Evolutionary conservation across 1,284 basidiomycete genomes (phyloP).

Genomic region (Sporisorium graminicola): DNA sequence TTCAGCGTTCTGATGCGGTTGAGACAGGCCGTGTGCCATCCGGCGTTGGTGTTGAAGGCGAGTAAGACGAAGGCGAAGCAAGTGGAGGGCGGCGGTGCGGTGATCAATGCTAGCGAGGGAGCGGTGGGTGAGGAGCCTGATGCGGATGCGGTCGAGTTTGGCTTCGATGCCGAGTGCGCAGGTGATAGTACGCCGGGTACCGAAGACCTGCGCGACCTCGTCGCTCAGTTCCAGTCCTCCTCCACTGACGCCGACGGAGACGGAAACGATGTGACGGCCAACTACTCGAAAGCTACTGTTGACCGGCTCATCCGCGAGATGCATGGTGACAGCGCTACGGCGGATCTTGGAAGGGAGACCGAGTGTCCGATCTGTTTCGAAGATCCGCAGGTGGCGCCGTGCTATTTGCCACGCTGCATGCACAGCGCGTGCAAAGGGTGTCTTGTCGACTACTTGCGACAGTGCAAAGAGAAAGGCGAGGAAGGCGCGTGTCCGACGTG

Average conservation of each 20-base stretch:
- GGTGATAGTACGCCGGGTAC: conserved; percentile 29
- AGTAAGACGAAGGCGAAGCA: conserved; percentile 11
- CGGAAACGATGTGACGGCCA: conserved; percentile 1
- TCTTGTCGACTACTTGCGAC: conserved; percentile 78
- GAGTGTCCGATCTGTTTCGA: conserved; percentile 70
- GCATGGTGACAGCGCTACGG: conserved; percentile 18
- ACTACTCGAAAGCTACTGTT: conserved; percentile 45
- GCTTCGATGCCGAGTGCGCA: conserved; percentile 36
- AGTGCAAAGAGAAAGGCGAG: conserved; percentile 78
- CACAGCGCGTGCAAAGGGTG: conserved; percentile 80
- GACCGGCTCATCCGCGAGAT: conserved; percentile 43
- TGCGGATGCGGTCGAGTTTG: conserved; percentile 20
- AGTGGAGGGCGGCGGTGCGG: conserved; percentile 15
- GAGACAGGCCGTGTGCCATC: conserved; percentile 71
- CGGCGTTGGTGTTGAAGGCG: conserved; percentile 68
- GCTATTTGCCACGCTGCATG: conserved; percentile 69
- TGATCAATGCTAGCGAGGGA: background rate
- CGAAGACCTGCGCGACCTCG: conserved; percentile 51
- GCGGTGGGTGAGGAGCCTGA: conserved; percentile 12
- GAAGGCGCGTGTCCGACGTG: conserved; percentile 71
- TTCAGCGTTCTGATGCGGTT: conserved; percentile 71
- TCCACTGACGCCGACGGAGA: conserved; percentile 10
- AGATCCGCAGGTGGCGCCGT: conserved; percentile 49
- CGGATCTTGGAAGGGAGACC: conserved; percentile 12
- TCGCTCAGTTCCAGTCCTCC: conserved; percentile 49